These are phyloP conservation scores for Obelidium mucronatum DNA, from an alignment of 192 early-diverging fungal genomes.

Conservation along the genomic window DNA sequence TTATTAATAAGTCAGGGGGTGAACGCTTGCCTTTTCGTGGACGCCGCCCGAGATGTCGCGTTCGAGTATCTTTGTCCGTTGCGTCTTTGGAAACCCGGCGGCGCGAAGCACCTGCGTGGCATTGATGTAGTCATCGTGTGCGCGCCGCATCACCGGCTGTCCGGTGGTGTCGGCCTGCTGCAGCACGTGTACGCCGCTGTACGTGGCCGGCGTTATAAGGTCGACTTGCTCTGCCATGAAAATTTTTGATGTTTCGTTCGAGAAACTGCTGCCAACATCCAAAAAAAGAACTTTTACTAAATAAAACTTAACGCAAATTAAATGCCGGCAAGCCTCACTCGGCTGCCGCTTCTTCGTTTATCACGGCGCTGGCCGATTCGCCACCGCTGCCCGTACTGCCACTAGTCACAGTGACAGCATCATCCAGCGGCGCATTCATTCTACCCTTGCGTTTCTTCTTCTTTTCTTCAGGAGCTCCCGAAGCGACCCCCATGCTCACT, in stretches of 20 bases:
- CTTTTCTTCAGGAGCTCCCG: no score
- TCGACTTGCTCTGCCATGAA: not conserved
- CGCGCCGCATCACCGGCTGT: conserved; percentile 79
- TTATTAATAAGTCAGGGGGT: not conserved
- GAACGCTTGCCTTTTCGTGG: conserved; percentile 95
- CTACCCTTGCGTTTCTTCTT: no score
- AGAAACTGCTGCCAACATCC: no score
- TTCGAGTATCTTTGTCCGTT: conserved; percentile 92
- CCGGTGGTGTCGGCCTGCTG: conserved; percentile 75
- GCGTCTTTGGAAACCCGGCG: conserved; percentile 93
- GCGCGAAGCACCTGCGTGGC: conserved; percentile 98
- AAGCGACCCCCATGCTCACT: conserved; percentile 9
- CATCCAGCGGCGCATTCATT: no score
- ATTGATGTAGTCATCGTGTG: conserved; percentile 90
- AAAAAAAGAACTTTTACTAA: no score
- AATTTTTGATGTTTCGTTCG: no score
- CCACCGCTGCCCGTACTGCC: no score
- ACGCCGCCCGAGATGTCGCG: conserved; percentile 86
- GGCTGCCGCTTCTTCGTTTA: no score
- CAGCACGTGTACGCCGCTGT: conserved; percentile 63
- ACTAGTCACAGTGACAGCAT: no score
- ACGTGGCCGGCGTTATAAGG: conserved; percentile 48
- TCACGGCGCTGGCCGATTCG: no score
- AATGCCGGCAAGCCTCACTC: no score
- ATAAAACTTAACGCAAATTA: no score